Conservation (phyloP, 768 basidiomycete species). For the Gymnopilus junonius region DNA sequence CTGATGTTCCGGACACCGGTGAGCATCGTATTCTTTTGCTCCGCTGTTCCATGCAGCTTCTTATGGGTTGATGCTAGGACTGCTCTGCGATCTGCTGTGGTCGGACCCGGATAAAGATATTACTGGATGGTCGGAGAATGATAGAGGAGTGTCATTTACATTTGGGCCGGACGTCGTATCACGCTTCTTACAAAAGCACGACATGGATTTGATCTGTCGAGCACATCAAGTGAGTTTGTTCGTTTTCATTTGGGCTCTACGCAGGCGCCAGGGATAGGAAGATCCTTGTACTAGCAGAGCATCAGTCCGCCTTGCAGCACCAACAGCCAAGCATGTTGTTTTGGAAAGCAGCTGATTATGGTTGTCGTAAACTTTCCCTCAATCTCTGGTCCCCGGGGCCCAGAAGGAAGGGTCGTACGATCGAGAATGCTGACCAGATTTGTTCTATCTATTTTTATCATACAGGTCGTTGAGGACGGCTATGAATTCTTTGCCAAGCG, state of each 20-base stretch:
- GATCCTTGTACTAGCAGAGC: no score
- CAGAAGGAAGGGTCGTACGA: conserved; percentile 2
- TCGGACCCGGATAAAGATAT: conserved; percentile 99
- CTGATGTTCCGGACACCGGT: conserved; percentile 99
- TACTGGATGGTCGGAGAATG: conserved; percentile 99
- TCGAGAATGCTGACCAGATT: background rate
- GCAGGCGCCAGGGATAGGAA: no score
- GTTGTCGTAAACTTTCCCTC: background rate
- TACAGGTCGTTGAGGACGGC: conserved; percentile 95
- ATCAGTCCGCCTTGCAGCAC: background rate
- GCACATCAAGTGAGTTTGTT: conserved; percentile 86
- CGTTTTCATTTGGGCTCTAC: background rate
- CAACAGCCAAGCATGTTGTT: background rate
- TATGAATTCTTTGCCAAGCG: conserved; percentile 99
- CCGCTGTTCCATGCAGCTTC: background rate
- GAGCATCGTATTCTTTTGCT: conserved; percentile 23
- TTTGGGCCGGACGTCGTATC: conserved; percentile 99
- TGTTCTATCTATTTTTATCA: background rate
- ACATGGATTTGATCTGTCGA: conserved; percentile 99
- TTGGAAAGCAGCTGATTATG: background rate
- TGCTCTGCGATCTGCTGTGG: conserved; percentile 97
- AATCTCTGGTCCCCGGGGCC: background rate
- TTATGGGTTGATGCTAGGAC: conserved; percentile 50
- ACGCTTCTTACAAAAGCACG: conserved; percentile 98
- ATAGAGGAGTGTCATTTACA: conserved; percentile 97